phyloP scores from a whole-genome alignment of 768 basidiomycete genomes.

The Omphalotus guepiniiformis region DNA sequence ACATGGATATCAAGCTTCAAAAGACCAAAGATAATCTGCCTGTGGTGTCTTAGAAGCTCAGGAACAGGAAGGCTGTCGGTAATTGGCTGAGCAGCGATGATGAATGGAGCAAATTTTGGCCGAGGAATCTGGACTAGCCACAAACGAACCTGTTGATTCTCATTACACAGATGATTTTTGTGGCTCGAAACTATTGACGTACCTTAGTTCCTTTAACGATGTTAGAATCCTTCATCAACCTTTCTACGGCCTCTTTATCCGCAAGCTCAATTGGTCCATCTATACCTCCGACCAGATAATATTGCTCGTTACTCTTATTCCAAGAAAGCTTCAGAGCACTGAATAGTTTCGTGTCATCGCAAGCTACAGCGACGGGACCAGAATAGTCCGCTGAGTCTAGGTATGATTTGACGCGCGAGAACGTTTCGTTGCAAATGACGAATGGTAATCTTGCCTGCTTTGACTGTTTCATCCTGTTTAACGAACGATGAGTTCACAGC shows the following conservation, averaged over 20 bases:
- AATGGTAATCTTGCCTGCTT: not conserved
- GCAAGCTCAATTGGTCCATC: conserved; percentile 19
- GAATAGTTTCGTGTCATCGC: conserved; percentile 34
- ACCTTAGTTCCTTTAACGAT: conserved; percentile 17
- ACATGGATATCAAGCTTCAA: conserved; percentile 19
- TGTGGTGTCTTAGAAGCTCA: conserved; percentile 11
- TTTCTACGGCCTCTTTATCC: conserved; percentile 16
- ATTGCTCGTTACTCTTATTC: conserved; percentile 13
- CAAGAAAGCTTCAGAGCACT: conserved; percentile 20
- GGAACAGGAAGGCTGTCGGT: conserved; percentile 15
- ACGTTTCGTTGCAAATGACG: not conserved
- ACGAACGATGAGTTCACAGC: too few species aligned
- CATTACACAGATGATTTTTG: not conserved
- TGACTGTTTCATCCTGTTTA: not conserved
- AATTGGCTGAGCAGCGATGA: conserved; percentile 31
- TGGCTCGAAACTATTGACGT: not conserved
- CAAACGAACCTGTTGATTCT: conserved; percentile 26
- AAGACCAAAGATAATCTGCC: conserved; percentile 22
- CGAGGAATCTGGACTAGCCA: conserved; percentile 28
- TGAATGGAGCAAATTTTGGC: conserved; percentile 28
- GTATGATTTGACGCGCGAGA: not conserved
- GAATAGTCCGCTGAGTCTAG: conserved; percentile 8
- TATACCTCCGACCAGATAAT: conserved; percentile 22
- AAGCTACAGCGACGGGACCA: conserved; percentile 24
- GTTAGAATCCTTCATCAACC: conserved; percentile 10